Evolutionary conservation across 371 early-diverging fungal genomes (phyloP), one percentile per base, ranked within the genome.

Genomic region (Catenaria anguillulae): DNA sequence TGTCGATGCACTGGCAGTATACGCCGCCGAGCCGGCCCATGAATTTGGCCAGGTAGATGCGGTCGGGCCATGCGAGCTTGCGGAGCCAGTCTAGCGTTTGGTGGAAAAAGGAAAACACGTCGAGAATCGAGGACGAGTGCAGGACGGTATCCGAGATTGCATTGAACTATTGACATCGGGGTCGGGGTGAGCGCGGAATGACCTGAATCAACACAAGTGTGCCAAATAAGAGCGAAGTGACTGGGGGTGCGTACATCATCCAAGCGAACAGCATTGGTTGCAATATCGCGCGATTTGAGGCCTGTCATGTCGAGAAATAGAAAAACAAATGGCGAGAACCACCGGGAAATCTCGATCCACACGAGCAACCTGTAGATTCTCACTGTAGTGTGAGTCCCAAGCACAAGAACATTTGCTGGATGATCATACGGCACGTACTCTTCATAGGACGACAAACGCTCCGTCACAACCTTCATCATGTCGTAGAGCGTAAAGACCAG

Each of bases 121-220:
- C 90, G 15, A 86, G 80, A 43, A 86, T 84, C 0, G 90, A 89
- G 10, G 88, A 86, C 2, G 90, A 88, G 66, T 88, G 86, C 31
- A 76, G 72, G 19, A 84, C 81, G 15, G 75, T 76, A 0, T 80
- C 81, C 48, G 65, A 76, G 79, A 60, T 81, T 70, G 58, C 75
- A 63, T 65, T 77, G 69, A 68, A 81, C 81, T 80, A 85, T n/a
- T n/a, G 70, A 61, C 64, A 35, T 63, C 62, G 59, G 60, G 59
- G 37, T 68, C 66, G 15, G 75, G 70, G 33, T 73, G 67, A 19
- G 63, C 64, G 2, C n/a, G 65, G 62, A 70, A 67, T 65, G n/a
- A 61, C 56, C 33, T 31, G 43, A 61, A 63, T 66, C 36, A n/a
- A 65, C 64, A n/a, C n/a, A n/a, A n/a, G n/a, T n/a, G n/a, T n/a